These are phyloP conservation scores for Limonomyces culmigenus DNA, from an alignment of 1,284 basidiomycete species.

Conservation along the genomic window DNA sequence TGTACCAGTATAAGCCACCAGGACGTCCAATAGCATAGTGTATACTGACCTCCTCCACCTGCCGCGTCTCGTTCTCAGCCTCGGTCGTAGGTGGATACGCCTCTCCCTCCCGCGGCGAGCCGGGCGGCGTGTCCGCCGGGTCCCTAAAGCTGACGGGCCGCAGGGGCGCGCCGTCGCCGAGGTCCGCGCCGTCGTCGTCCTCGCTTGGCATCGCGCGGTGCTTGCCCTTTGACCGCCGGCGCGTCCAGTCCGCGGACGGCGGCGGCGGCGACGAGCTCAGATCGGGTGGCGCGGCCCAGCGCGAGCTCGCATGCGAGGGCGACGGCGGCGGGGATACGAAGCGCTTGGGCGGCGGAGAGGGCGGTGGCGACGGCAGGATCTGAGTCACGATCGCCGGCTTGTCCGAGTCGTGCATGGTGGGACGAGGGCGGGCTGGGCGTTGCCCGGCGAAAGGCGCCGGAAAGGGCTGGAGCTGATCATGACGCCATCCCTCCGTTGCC, in stretches of 20 bases:
- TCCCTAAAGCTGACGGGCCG: background rate
- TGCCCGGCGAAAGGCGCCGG: background rate
- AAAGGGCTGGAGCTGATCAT: background rate
- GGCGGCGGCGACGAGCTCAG: constrained; percentile 4
- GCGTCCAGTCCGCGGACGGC: too few species aligned
- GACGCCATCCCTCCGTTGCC: too few species aligned
- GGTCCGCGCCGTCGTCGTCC: background rate
- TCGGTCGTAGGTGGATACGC: constrained; percentile 52
- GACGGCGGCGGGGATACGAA: too few species aligned
- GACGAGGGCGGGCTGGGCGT: background rate
- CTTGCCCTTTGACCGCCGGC: constrained; percentile 11
- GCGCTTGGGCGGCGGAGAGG: constrained; percentile 22
- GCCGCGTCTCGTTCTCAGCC: constrained; percentile 44
- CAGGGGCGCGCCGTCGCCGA: background rate
- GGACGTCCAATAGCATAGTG: too few species aligned
- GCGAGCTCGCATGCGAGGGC: constrained; percentile 16
- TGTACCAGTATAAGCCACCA: constrained; percentile 15
- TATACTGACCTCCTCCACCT: constrained; percentile 46
- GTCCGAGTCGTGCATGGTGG: constrained; percentile 14
- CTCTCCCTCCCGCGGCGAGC: background rate
- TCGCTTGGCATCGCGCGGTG: background rate
- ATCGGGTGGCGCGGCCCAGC: constrained; percentile 2
- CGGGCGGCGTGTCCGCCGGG: background rate
- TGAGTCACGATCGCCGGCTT: too few species aligned
- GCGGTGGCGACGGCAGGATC: constrained; percentile 20